Conservation (phyloP, 345 rosid species). For the Trapa incisa region DNA sequence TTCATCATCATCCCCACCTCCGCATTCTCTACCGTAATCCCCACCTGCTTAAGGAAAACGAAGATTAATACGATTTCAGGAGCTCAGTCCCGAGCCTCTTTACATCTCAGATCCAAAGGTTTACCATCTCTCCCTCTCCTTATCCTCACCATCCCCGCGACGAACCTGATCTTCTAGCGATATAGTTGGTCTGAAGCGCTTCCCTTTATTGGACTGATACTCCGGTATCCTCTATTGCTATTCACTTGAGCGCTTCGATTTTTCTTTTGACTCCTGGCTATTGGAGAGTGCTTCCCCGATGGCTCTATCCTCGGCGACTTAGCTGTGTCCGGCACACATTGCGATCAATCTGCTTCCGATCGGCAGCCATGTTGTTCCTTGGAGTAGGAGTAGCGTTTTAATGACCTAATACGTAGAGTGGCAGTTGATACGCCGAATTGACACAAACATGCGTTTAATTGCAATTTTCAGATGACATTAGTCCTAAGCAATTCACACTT, state of each 20-base stretch:
- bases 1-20: neutral
- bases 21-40: conserved; percentile 1
- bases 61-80: neutral
- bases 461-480: neutral
- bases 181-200: neutral
- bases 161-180: neutral
- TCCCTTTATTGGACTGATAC: neutral
- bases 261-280: conserved; percentile 2
- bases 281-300: neutral
- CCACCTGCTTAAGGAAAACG: neutral
- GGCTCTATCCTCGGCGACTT: conserved; percentile 3
- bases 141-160: conserved; percentile 1
- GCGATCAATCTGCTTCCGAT: neutral
- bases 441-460: neutral
- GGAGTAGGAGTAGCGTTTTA: neutral
- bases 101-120: conserved; percentile 28
- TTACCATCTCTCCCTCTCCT: conserved; percentile 2
- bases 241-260: conserved; percentile 1
- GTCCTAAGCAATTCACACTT: neutral
- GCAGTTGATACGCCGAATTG: neutral
- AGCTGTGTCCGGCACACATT: conserved; percentile 2
- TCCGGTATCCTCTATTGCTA: neutral
- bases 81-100: neutral
- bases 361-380: neutral
- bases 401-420: neutral